A percentile compares a stretch with the other conserved stretches of the same genome.
These are phyloP conservation scores for Solanum stenotomum DNA, from an alignment of 257 asterid genomes.

Conservation along the genomic window DNA sequence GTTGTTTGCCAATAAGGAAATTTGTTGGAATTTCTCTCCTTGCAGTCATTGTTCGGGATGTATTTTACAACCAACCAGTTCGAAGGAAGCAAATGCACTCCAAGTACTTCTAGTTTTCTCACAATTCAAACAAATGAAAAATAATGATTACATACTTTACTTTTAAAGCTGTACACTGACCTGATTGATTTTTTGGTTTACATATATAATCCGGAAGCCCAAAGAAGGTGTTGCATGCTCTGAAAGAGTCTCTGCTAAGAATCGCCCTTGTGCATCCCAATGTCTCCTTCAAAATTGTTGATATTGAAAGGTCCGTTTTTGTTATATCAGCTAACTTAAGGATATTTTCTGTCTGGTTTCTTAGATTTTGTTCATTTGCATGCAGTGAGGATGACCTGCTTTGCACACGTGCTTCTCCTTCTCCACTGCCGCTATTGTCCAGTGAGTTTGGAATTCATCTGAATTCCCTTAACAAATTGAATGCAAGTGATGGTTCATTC, in stretches of 20 bases:
- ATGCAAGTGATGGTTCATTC: conserved; percentile 39
- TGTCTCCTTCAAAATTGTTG: conserved; percentile 64
- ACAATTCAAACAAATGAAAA: not conserved
- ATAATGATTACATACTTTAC: not conserved
- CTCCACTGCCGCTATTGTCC: conserved; percentile 59
- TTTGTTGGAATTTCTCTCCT: not conserved
- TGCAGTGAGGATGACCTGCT: conserved; percentile 73
- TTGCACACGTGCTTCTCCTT: conserved; percentile 43
- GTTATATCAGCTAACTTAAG: conserved; percentile 10
- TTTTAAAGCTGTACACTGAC: conserved; percentile 9
- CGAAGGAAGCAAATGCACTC: conserved; percentile 78
- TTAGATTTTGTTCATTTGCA: conserved; percentile 14
- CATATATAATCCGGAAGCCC: conserved; percentile 39
- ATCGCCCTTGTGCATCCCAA: conserved; percentile 64
- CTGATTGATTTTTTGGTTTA: conserved; percentile 15
- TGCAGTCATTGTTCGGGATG: conserved; percentile 74
- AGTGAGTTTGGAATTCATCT: conserved; percentile 63
- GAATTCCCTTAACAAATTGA: conserved; percentile 33
- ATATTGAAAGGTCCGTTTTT: conserved; percentile 58
- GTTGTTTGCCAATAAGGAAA: not conserved
- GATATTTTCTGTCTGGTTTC: not conserved
- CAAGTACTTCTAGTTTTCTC: conserved; percentile 38
- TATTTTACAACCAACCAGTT: conserved; percentile 91
- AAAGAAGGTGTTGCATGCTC: conserved; percentile 62
- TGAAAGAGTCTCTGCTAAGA: conserved; percentile 65